Conservation (phyloP, 2,329 filamentous ascomycete genomes). For the Phaeosphaeriaceae sp. region DNA sequence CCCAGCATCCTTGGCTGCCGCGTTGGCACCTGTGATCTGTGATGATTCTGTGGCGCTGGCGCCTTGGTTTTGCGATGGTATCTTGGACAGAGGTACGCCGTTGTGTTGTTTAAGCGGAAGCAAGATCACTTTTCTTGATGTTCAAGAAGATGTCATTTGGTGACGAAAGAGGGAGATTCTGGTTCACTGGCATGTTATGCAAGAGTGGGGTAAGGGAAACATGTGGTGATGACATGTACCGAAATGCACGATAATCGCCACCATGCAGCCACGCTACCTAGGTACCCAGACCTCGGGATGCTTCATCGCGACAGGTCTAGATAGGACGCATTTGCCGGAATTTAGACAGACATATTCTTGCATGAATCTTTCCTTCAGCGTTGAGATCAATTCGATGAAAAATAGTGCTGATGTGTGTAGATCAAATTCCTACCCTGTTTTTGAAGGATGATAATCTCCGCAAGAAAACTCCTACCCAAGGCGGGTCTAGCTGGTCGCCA, state of each 20-base stretch:
- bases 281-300: no score
- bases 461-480: background rate
- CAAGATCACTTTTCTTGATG: no score
- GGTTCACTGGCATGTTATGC: no score
- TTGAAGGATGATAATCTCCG: background rate
- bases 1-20: constrained; percentile 22
- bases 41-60: background rate
- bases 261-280: no score
- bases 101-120: background rate
- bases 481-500: background rate
- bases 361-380: background rate
- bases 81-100: background rate
- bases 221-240: background rate
- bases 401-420: background rate
- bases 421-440: background rate
- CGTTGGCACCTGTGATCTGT: constrained; percentile 8
- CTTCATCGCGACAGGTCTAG: no score
- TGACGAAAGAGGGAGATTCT: background rate
- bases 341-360: background rate
- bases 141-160: background rate
- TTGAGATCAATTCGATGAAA: background rate
- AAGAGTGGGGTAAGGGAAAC: background rate
- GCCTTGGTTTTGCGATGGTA: background rate
- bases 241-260: background rate
- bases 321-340: background rate